These are phyloP conservation scores for Claviceps africana DNA, from an alignment of 2,329 filamentous ascomycete species.

Conservation along the genomic window DNA sequence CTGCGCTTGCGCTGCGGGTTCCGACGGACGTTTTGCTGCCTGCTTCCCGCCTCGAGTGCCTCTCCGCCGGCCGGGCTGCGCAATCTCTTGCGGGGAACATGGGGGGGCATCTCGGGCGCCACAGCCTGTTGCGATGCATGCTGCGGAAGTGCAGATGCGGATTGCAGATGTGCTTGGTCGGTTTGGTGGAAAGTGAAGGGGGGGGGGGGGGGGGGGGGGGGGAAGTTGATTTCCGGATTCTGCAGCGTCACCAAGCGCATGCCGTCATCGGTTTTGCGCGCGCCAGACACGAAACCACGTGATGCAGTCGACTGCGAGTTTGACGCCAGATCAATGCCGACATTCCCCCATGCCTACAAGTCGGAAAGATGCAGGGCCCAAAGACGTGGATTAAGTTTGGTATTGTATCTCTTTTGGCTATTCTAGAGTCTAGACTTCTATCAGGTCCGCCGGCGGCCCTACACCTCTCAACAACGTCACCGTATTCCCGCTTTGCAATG, in stretches of 20 bases:
- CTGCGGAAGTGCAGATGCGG: not conserved
- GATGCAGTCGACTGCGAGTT: slow-evolving; percentile 4
- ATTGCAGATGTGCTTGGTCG: not conserved
- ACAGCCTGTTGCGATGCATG: slow-evolving; percentile 6
- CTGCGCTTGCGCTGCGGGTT: slow-evolving; percentile 26
- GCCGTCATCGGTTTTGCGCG: slow-evolving; percentile 16
- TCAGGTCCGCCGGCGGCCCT: slow-evolving; percentile 62
- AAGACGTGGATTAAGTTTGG: not conserved
- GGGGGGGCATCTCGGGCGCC: slow-evolving; percentile 45
- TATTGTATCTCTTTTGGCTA: not conserved
- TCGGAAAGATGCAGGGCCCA: not conserved
- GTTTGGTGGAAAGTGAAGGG: too few relatives aligned
- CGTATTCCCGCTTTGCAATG: slow-evolving; percentile 70
- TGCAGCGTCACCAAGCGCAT: not conserved
- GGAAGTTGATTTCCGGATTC: not conserved
- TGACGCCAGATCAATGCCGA: not conserved
- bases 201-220: not conserved
- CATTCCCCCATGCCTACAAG: not conserved
- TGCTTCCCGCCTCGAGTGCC: slow-evolving; percentile 11
- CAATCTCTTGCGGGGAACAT: slow-evolving; percentile 52
- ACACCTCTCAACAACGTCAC: slow-evolving; percentile 79
- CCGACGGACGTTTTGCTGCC: slow-evolving; percentile 3
- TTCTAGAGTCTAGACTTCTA: slow-evolving; percentile 27
- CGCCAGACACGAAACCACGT: slow-evolving; percentile 17
- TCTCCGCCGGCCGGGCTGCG: slow-evolving; percentile 29